Conservation (phyloP, 176 grass and related monocot species). For the Bromus sterilis region DNA sequence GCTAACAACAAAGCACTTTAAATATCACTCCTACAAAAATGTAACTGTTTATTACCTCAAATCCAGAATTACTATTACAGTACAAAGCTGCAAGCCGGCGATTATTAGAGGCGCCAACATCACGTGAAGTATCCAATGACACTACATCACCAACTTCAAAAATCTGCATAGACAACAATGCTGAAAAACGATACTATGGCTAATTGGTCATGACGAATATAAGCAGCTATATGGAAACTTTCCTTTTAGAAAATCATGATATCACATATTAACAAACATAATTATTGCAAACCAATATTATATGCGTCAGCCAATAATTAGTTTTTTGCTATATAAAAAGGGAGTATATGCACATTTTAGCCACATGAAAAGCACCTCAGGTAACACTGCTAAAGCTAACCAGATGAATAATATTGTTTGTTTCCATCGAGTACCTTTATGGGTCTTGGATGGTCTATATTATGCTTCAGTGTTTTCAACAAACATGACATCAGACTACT, state of each 20-base stretch:
- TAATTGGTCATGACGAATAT: neutral
- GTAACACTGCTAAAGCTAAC: neutral
- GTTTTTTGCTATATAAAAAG: neutral
- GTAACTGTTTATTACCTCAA: conserved; percentile 54
- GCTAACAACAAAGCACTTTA: conserved; percentile 3
- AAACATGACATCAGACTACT: conserved; percentile 88
- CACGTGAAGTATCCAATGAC: conserved; percentile 39
- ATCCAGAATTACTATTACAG: conserved; percentile 79
- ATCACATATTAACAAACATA: neutral
- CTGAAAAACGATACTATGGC: neutral
- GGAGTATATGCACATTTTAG: neutral
- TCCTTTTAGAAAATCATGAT: conserved; percentile 1
- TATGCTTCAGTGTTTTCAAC: conserved; percentile 96
- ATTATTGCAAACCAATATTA: neutral
- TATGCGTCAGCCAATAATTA: neutral
- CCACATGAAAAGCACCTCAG: neutral
- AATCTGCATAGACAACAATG: conserved; percentile 47
- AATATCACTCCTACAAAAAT: neutral
- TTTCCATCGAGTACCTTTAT: conserved; percentile 62
- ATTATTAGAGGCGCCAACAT: conserved; percentile 88
- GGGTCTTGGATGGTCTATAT: conserved; percentile 91
- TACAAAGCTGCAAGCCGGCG: conserved; percentile 82
- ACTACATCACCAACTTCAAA: conserved; percentile 93
- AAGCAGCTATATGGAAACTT: neutral
- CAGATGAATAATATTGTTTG: neutral